Percentiles rank a stretch among this genome's conserved stretches.
Evolutionary conservation across 2,329 filamentous ascomycete species (phyloP).

Genomic region (Colletotrichum costaricense): DNA sequence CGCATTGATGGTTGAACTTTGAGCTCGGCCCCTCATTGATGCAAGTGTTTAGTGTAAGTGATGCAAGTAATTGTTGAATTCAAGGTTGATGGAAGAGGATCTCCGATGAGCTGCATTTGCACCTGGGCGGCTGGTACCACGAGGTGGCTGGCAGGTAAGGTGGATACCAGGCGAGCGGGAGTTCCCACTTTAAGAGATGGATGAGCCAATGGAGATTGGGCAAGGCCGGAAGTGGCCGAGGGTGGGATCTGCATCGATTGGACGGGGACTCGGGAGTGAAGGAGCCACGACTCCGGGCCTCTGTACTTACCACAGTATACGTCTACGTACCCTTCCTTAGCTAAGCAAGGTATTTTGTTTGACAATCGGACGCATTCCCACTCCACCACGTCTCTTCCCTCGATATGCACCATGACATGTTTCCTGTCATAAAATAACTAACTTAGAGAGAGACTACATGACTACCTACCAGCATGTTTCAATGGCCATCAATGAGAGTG

Average conservation of each 20-base stretch:
- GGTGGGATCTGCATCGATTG: not conserved
- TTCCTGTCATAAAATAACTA: not conserved
- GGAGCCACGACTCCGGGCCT: conserved; percentile 2
- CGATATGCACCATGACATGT: not conserved
- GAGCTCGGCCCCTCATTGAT: conserved; percentile 26
- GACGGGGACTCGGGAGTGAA: conserved; percentile 18
- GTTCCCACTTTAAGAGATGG: not conserved
- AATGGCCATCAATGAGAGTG: not conserved
- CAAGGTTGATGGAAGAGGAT: not conserved
- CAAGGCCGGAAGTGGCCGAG: conserved; percentile 21
- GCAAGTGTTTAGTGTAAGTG: not conserved
- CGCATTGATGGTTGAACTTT: not conserved
- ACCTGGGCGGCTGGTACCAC: not conserved
- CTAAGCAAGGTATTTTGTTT: too few relatives aligned
- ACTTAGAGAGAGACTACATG: too few relatives aligned
- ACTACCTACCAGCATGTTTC: not conserved
- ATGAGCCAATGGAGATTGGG: not conserved
- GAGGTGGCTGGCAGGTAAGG: not conserved
- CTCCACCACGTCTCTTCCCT: not conserved
- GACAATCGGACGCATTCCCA: not conserved
- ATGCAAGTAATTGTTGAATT: conserved; percentile 18
- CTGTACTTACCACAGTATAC: too few relatives aligned
- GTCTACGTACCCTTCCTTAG: too few relatives aligned
- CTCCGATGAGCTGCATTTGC: not conserved
- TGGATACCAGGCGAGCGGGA: not conserved